Evolutionary conservation across 2,329 filamentous ascomycete species (phyloP), one percentile per base, ranked within the genome.

Genomic region (Ophiostoma piceae): DNA sequence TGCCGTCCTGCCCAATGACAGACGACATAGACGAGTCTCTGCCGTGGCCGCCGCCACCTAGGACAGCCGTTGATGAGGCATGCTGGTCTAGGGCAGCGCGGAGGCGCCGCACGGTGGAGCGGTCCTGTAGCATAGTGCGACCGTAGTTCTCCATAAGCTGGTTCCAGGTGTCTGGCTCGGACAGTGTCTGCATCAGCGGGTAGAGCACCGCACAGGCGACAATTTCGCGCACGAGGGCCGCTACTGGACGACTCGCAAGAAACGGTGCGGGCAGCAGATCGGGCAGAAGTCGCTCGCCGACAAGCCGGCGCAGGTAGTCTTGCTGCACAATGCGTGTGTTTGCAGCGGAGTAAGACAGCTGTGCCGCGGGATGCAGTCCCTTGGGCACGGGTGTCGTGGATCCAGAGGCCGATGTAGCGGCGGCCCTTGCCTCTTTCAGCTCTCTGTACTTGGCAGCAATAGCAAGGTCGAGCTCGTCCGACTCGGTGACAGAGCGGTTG

Each of bases 81-180:
- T 99, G 95, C 77, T 98, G 89, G 78, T 99, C 95, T 67, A 99
- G 82, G 9, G 94, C 95, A 54, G 93, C 94, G 69, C 95, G 89
- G 69, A 99, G 85, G 78, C 93, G 96, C 70, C 92, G 89, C 54
- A 99, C 94, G 0, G 94, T 97, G 73, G 96, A 98, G 51, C 96
- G 88, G 78, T 99, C 96, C 78, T 98, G 95, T 60, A 99, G 84
- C 82, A 96, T 90, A 35, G 90, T 90, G 67, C 92, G 89, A 22
- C 93, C 91, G 79, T 90, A 92, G 70, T 90, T 94, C 79, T 98
- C 94, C 84, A 98, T 92, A 71, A 97, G 80, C 78, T 97, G 94
- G 76, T 99, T 98, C 94, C 94, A 99, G 9, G 91, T 96, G 80
- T 99, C 96, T 1, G 96, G 94, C 74, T 99, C 94, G 5, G 92